A percentile compares a stretch with the other conserved stretches of the same genome.
These are phyloP conservation scores for Suillus discolor DNA, from an alignment of 768 basidiomycete species.

Conservation along the genomic window DNA sequence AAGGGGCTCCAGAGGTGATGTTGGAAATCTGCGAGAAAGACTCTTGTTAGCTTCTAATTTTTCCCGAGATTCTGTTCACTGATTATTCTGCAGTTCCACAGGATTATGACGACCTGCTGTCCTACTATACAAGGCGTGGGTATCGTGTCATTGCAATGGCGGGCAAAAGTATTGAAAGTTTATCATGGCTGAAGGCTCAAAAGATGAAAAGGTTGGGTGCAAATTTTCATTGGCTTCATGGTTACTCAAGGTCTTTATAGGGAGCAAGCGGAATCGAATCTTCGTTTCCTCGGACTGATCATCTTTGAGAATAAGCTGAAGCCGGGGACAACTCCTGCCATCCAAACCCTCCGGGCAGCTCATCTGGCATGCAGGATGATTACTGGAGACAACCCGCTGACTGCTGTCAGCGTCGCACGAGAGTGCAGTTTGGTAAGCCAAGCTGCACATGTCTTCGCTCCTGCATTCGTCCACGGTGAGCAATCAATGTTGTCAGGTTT, in stretches of 20 bases:
- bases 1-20: slow-evolving; percentile 99
- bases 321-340: slow-evolving; percentile 86
- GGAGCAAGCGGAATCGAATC: slow-evolving; percentile 89
- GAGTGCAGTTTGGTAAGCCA: slow-evolving; percentile 91
- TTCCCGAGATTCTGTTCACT: slow-evolving; percentile 17
- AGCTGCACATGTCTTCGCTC: slow-evolving; percentile 86
- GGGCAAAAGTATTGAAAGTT: slow-evolving; percentile 89
- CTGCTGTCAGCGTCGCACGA: slow-evolving; percentile 94
- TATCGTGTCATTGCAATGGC: slow-evolving; percentile 98
- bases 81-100: slow-evolving; percentile 68
- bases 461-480: slow-evolving; percentile 74
- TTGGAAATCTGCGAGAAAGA: slow-evolving; percentile 87
- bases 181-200: slow-evolving; percentile 98
- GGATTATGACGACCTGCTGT: slow-evolving; percentile 94
- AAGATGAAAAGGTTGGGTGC: slow-evolving; percentile 81
- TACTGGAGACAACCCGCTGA: slow-evolving; percentile 96
- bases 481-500: neutral
- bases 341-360: slow-evolving; percentile 84
- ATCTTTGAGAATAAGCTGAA: slow-evolving; percentile 99
- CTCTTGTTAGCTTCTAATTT: slow-evolving; percentile 63
- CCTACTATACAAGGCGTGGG: slow-evolving; percentile 95
- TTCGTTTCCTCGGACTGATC: slow-evolving; percentile 91
- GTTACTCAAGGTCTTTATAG: slow-evolving; percentile 40
- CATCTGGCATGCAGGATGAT: slow-evolving; percentile 97
- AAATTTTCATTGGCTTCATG: slow-evolving; percentile 6